Evolutionary conservation across 2,329 filamentous ascomycete species (phyloP).

Genomic region (Periglandula ipomoeae): DNA sequence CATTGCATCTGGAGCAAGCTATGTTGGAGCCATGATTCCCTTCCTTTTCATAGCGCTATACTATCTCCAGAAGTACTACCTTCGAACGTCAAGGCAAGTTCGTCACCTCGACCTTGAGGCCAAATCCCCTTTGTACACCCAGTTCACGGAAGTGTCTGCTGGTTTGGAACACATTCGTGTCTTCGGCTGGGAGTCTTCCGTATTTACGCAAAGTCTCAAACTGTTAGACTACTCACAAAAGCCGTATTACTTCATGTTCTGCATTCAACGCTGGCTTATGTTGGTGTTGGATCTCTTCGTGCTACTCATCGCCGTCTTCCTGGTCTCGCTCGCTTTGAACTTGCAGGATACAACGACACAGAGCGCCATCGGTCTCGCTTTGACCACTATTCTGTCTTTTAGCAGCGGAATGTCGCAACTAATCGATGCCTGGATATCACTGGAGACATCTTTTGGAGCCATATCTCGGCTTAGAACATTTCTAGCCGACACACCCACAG

Average conservation of each 20-base stretch:
- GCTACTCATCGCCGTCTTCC: slow-evolving; percentile 5
- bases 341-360: not conserved
- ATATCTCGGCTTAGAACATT: slow-evolving; percentile 14
- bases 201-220: too few species aligned
- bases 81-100: too few species aligned
- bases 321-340: slow-evolving; percentile 6
- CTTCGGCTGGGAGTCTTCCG: too few species aligned
- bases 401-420: slow-evolving; percentile 1
- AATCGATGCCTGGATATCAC: slow-evolving; percentile 4
- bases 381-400: slow-evolving; percentile 4
- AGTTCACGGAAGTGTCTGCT: too few species aligned
- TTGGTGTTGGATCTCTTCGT: slow-evolving; percentile 8
- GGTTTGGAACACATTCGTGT: too few species aligned
- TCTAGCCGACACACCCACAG: slow-evolving; percentile 6
- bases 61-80: too few species aligned
- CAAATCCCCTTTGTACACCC: too few species aligned
- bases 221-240: too few species aligned
- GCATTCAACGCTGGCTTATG: slow-evolving; percentile 10
- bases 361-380: slow-evolving; percentile 4
- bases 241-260: slow-evolving; percentile 7
- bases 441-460: slow-evolving; percentile 9
- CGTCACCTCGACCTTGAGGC: too few species aligned
- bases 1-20: too few species aligned
- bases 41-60: too few species aligned
- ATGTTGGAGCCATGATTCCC: too few species aligned